Evolutionary conservation across 208 protist species (phyloP).

Genomic region (Crithidia bombi): DNA sequence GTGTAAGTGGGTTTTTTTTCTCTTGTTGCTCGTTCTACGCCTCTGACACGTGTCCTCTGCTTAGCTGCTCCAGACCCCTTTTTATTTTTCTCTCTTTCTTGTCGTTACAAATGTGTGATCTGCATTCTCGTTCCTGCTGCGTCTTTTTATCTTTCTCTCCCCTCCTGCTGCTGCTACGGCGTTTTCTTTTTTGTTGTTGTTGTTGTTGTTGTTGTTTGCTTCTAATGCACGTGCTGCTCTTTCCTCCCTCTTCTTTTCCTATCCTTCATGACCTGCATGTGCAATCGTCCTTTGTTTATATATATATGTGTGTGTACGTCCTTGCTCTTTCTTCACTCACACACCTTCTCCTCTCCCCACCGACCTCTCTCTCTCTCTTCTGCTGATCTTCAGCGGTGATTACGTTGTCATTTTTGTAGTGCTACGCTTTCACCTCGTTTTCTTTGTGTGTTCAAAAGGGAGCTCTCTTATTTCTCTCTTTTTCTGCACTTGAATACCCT

Average conservation of each 20-base stretch:
- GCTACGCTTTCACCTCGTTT: not conserved
- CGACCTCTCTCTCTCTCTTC: too few relatives aligned
- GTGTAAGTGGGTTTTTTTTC: not conserved
- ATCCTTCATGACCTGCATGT: too few relatives aligned
- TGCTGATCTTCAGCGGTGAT: too few relatives aligned
- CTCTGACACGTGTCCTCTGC: too few relatives aligned
- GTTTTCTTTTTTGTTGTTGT: constrained; percentile 6
- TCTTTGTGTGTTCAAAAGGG: not conserved
- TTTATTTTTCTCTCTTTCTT: constrained; percentile 7
- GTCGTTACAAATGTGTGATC: not conserved
- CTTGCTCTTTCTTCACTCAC: too few relatives aligned
- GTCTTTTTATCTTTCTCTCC: constrained; percentile 20
- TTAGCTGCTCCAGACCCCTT: not conserved
- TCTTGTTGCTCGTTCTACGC: not conserved
- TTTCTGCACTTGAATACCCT: not conserved
- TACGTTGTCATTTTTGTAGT: too few relatives aligned
- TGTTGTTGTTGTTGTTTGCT: constrained; percentile 4
- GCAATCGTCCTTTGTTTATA: too few relatives aligned
- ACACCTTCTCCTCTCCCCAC: too few relatives aligned
- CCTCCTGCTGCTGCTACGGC: not conserved
- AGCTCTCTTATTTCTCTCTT: not conserved
- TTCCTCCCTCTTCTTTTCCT: not conserved
- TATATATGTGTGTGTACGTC: too few relatives aligned
- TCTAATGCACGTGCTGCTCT: not conserved
- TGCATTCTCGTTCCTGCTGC: not conserved